phyloP scores from a whole-genome alignment of 208 protist genomes.

The Trypanosoma mega region DNA sequence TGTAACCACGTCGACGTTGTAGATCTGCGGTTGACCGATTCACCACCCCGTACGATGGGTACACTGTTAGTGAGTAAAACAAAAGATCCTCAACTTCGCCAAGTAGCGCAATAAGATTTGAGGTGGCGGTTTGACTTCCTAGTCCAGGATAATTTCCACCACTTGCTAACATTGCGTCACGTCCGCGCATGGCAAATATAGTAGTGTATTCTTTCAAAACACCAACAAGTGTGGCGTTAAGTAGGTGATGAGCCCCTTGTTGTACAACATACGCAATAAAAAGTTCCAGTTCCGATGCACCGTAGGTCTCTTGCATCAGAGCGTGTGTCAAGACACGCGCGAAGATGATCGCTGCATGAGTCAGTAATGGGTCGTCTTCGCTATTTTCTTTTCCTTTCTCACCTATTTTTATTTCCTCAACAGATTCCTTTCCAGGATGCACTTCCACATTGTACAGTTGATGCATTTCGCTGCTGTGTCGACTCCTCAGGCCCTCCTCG shows the following conservation, averaged over 20 bases:
- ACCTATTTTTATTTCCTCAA: too few species aligned
- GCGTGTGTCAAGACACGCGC: conserved; percentile 54
- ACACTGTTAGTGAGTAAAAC: conserved; percentile 51
- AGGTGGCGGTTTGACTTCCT: conserved; percentile 31
- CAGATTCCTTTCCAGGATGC: too few species aligned
- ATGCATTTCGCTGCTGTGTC: too few species aligned
- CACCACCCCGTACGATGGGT: conserved; percentile 2
- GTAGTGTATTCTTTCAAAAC: conserved; percentile 54
- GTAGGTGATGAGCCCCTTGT: conserved; percentile 33
- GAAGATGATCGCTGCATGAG: conserved; percentile 46
- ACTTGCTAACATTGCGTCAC: conserved; percentile 9
- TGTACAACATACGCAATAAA: conserved; percentile 55
- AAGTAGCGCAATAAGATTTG: conserved; percentile 60
- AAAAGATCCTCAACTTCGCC: conserved; percentile 63
- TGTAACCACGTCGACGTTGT: conserved; percentile 36
- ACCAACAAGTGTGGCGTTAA: conserved; percentile 51
- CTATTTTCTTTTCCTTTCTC: too few species aligned
- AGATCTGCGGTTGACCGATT: neutral
- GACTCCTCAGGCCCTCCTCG: conserved; percentile 35
- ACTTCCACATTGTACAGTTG: too few species aligned
- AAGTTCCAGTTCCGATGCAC: conserved; percentile 58
- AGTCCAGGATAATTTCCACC: conserved; percentile 29
- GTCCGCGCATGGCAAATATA: conserved; percentile 1
- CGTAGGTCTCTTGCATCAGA: conserved; percentile 65
- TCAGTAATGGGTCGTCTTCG: conserved; percentile 23